Evolutionary conservation across 148 eudicot genomes (phyloP).

Genomic region (Chenopodium suecicum): DNA sequence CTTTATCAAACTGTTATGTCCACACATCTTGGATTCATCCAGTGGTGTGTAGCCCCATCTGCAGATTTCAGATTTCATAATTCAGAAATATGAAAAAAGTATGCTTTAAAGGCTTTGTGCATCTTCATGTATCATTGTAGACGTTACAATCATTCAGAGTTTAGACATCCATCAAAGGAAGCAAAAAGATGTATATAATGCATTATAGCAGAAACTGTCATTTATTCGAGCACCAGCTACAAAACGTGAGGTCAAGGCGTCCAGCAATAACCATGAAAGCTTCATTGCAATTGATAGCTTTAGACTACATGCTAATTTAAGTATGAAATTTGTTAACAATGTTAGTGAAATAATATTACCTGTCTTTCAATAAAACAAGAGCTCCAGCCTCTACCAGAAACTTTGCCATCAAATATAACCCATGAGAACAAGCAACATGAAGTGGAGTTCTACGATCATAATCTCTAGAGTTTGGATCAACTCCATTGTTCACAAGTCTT

Average conservation of each 20-base stretch:
- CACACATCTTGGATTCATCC: constrained; percentile 54
- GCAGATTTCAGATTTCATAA: constrained; percentile 25
- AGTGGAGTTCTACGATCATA: constrained; percentile 85
- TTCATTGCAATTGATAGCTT: background rate
- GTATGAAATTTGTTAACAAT: background rate
- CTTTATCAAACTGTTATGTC: constrained; percentile 60
- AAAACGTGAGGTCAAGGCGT: too few relatives aligned
- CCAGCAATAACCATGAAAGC: background rate
- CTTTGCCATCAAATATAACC: constrained; percentile 68
- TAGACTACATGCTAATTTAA: background rate
- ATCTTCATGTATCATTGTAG: background rate
- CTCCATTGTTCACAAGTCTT: constrained; percentile 58
- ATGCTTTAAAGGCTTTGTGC: background rate
- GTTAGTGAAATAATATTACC: constrained; percentile 33
- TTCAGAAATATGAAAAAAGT: background rate
- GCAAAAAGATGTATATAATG: background rate
- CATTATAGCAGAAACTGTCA: background rate
- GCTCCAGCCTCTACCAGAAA: constrained; percentile 81
- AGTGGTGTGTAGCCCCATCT: constrained; percentile 79
- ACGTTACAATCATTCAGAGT: background rate
- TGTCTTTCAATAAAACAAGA: constrained; percentile 64
- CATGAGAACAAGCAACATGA: constrained; percentile 78
- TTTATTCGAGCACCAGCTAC: too few relatives aligned
- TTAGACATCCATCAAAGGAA: background rate
- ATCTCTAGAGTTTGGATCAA: constrained; percentile 70